Percentiles rank a stretch among this genome's conserved stretches.
phyloP scores from a whole-genome alignment of 2,329 filamentous ascomycete species.

The Penicillium aurantiogriseum region DNA sequence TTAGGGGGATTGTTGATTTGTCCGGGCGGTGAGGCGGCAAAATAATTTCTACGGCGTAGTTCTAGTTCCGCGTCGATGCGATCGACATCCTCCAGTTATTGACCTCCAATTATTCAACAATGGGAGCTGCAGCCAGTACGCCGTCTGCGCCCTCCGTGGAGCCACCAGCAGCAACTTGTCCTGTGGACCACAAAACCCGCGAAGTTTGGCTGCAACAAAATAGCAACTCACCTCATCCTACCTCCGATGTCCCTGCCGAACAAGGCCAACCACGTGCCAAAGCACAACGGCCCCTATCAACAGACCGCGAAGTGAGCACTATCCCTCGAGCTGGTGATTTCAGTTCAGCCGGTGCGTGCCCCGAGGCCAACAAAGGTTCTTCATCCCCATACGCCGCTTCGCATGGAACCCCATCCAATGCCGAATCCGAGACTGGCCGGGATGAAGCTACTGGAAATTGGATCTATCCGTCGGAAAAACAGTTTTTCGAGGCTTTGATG shows the following conservation, averaged over 20 bases:
- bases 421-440: conserved; percentile 73
- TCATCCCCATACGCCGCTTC: conserved; percentile 33
- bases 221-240: conserved; percentile 38
- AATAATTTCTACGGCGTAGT: conserved; percentile 19
- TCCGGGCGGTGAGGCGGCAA: conserved; percentile 23
- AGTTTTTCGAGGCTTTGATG: conserved; percentile 97
- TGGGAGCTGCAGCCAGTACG: conserved; percentile 42
- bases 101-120: conserved; percentile 21
- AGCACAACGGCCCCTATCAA: conserved; percentile 54
- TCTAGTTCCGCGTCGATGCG: conserved; percentile 11
- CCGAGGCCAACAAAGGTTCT: conserved; percentile 24
- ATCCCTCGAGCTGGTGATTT: conserved; percentile 65
- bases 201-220: conserved; percentile 74
- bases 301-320: conserved; percentile 70
- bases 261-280: conserved; percentile 28
- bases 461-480: conserved; percentile 94
- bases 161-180: conserved; percentile 58
- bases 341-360: conserved; percentile 16
- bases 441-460: conserved; percentile 76
- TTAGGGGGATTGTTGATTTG: conserved; percentile 16
- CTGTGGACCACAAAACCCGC: conserved; percentile 86
- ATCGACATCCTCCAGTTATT: conserved; percentile 18
- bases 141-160: conserved; percentile 30
- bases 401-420: conserved; percentile 60
- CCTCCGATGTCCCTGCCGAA: conserved; percentile 26